Evolutionary conservation across 768 basidiomycete genomes (phyloP), one percentile per base, ranked within the genome.

Genomic region (Rubroboletus satanas): DNA sequence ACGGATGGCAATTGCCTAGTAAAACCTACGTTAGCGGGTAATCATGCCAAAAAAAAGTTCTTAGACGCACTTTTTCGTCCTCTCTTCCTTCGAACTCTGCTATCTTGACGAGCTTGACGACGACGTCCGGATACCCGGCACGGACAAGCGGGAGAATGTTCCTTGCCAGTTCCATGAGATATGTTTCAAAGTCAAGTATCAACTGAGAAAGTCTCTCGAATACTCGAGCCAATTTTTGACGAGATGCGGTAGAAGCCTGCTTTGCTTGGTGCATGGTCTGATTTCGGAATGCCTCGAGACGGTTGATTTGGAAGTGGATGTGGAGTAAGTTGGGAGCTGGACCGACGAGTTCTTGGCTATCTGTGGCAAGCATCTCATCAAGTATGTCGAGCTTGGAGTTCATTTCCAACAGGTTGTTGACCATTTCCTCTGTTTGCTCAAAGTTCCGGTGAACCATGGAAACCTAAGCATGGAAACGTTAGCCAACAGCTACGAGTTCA

Each of bases 381-480:
- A 98, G 77, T 57, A 82, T 73, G 61, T 89, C 85, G 15, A 98
- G 82, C 66, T 88, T 88, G 23, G 85, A 77, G 60, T 88, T 86
- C 91, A 98, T 97, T 49, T 90, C 88, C n/a, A 92, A 77, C 39
- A 98, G 80, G 65, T 95, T 96, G 62, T 87, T 85, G 60, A 98
- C 89, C 85, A 97, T 95, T 61, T 96, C 93, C 67, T 95, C 91
- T 1, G 94, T 97, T 52, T 90, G 90, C 58, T 93, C 84, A 62
- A 98, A 95, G 67, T 96, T 94, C 8, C 95, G 82, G 70, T 98
- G 96, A 2, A 98, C 90, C 77, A 90, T 84, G 6, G 96, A 98
- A 3, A 97, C 94, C 94, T 98, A 53, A 3, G 33, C n/a, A 47
- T 11, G n/a, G n/a, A n/a, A 50, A 15, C 15, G 11, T 26, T 18